Conservation (phyloP, 345 rosid species). For the Excoecaria cochinchinensis region DNA sequence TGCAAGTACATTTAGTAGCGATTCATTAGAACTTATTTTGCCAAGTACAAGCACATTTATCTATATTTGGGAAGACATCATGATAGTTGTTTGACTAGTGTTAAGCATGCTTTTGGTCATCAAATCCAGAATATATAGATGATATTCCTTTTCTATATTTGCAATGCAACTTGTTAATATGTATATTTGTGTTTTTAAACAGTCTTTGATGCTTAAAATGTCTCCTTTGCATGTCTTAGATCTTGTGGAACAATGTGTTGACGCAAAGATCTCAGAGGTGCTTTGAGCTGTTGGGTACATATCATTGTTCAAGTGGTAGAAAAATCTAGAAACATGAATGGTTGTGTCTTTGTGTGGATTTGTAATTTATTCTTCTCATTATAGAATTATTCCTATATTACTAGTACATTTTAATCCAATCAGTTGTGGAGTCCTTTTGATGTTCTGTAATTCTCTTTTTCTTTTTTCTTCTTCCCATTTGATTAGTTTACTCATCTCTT, state of each 20-base stretch:
- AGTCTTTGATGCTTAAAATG: neutral
- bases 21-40: neutral
- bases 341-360: neutral
- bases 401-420: neutral
- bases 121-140: neutral
- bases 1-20: neutral
- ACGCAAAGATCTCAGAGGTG: neutral
- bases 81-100: neutral
- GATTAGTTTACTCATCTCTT: neutral
- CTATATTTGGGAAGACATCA: neutral
- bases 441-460: neutral
- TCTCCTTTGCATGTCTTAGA: neutral
- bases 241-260: neutral
- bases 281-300: neutral
- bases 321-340: neutral
- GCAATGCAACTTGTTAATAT: neutral
- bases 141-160: neutral
- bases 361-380: neutral
- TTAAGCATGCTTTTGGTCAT: neutral
- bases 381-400: neutral
- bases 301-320: neutral
- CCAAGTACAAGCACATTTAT: neutral
- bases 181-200: neutral
- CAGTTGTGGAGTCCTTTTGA: neutral
- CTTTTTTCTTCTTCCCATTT: neutral